These are phyloP conservation scores for Erigeron philadelphicus DNA, from an alignment of 140 eudicot species.

Conservation along the genomic window DNA sequence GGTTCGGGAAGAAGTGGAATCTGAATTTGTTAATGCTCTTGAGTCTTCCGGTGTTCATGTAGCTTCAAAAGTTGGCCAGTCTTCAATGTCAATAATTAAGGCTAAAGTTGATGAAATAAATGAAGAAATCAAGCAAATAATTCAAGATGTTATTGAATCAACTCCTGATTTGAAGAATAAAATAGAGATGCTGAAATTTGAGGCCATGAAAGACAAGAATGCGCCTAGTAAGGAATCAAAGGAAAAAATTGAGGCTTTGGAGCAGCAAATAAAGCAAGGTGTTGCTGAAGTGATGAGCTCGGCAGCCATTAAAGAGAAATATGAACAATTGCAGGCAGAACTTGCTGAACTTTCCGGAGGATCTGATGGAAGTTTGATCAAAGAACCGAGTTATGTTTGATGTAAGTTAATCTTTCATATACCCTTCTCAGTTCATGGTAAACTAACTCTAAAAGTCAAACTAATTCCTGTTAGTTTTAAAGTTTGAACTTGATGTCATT, in stretches of 20 bases:
- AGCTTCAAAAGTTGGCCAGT: slow-evolving; percentile 29
- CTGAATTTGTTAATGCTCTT: slow-evolving; percentile 44
- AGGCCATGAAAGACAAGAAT: slow-evolving; percentile 41
- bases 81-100: slow-evolving; percentile 30
- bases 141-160: slow-evolving; percentile 45
- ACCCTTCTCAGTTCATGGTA: slow-evolving; percentile 24
- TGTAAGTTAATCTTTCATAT: slow-evolving; percentile 20
- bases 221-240: slow-evolving; percentile 48
- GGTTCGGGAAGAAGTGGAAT: slow-evolving; percentile 44
- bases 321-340: slow-evolving; percentile 46
- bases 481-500: not conserved
- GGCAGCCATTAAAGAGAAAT: slow-evolving; percentile 46
- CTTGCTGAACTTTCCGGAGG: slow-evolving; percentile 47
- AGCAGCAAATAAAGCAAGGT: slow-evolving; percentile 47
- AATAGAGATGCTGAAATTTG: slow-evolving; percentile 49
- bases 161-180: slow-evolving; percentile 51
- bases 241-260: slow-evolving; percentile 52
- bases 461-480: not conserved
- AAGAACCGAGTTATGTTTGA: slow-evolving; percentile 27
- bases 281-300: slow-evolving; percentile 46
- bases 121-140: slow-evolving; percentile 38
- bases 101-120: slow-evolving; percentile 45
- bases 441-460: slow-evolving; percentile 28
- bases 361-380: slow-evolving; percentile 39
- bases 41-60: slow-evolving; percentile 50